These are phyloP conservation scores for Populus ilicifolia DNA, from an alignment of 345 rosid genomes.

Conservation along the genomic window DNA sequence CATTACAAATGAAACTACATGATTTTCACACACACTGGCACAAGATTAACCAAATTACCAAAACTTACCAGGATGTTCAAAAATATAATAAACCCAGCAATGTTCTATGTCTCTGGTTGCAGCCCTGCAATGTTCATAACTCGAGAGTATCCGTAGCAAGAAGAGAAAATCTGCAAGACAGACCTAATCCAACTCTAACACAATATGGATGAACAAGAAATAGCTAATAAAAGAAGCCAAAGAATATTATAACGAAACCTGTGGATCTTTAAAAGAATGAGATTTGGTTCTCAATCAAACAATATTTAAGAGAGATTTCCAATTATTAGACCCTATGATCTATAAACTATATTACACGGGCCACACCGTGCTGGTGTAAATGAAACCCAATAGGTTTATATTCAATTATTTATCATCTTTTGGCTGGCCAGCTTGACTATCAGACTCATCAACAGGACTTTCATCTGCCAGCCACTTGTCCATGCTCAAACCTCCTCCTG, in stretches of 20 bases:
- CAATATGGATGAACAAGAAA: conserved; percentile 2
- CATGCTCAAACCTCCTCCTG: conserved; percentile 39
- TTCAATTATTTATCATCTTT: conserved; percentile 28
- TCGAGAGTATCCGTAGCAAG: conserved; percentile 14
- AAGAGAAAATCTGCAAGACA: conserved; percentile 1
- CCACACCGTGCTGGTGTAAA: conserved; percentile 13
- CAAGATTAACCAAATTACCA: background rate
- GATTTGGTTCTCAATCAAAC: conserved; percentile 22
- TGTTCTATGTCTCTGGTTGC: background rate
- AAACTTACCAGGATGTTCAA: conserved; percentile 4
- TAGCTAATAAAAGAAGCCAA: conserved; percentile 3
- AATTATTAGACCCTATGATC: background rate
- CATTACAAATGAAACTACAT: background rate
- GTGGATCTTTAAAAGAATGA: conserved; percentile 8
- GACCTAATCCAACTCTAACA: background rate
- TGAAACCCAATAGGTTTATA: conserved; percentile 27
- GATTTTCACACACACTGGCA: background rate
- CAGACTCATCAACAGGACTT: conserved; percentile 16
- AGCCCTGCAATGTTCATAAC: conserved; percentile 41
- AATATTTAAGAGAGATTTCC: conserved; percentile 16
- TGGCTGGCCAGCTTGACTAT: conserved; percentile 25
- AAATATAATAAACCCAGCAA: background rate
- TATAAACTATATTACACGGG: background rate
- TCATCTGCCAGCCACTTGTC: conserved; percentile 51
- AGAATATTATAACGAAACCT: conserved; percentile 8